These are phyloP conservation scores for Pyrus pyrifolia DNA, from an alignment of 306 rosid genomes.

Conservation along the genomic window DNA sequence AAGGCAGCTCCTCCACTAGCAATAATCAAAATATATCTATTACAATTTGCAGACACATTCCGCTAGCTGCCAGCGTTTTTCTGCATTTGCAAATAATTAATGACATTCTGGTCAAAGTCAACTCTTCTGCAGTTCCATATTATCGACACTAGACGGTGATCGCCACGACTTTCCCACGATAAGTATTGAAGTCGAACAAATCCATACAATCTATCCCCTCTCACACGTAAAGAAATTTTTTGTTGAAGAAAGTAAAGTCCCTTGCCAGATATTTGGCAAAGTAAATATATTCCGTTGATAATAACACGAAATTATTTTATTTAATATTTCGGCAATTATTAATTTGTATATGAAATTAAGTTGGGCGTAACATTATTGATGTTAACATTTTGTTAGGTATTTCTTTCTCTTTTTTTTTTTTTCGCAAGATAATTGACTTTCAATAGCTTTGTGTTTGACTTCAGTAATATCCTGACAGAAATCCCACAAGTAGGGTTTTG, in stretches of 20 bases:
- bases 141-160: not conserved
- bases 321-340: too few species aligned
- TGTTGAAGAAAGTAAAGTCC: too few species aligned
- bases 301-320: too few species aligned
- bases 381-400: not conserved
- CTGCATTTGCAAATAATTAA: not conserved
- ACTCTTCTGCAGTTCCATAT: not conserved
- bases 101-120: slow-evolving; percentile 6
- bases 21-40: too few species aligned
- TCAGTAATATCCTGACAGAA: not conserved
- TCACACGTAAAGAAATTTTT: not conserved
- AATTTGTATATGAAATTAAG: not conserved
- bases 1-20: not conserved
- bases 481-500: not conserved
- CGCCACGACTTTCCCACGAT: not conserved
- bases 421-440: not conserved
- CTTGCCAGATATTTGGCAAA: too few species aligned
- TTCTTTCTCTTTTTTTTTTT: not conserved
- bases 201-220: not conserved
- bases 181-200: not conserved
- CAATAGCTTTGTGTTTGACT: not conserved
- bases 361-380: too few species aligned
- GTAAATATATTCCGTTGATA: too few species aligned
- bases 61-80: not conserved
- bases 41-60: not conserved